Conservation (phyloP, 148 eudicot genomes). For the Silene uniflora region DNA sequence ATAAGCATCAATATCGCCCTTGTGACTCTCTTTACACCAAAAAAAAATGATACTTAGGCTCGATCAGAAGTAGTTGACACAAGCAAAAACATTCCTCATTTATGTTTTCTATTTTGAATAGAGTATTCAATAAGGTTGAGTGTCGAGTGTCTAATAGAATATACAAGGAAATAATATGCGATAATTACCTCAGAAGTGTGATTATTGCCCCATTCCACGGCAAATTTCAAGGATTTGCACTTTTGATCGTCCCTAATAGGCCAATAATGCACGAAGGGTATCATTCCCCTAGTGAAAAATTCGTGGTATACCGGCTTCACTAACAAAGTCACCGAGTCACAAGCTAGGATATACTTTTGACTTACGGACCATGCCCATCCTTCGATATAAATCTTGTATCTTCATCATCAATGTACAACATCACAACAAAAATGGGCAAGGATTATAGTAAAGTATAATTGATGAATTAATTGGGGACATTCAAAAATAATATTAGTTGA, state of each 20-base stretch:
- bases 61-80: no score
- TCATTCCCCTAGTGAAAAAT: slow-evolving; percentile 43
- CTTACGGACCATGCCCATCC: slow-evolving; percentile 80
- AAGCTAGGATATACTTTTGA: slow-evolving; percentile 55
- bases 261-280: slow-evolving; percentile 54
- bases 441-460: not conserved
- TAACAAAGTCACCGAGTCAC: slow-evolving; percentile 51
- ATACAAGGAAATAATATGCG: no score
- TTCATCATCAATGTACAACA: slow-evolving; percentile 3
- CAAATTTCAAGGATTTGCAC: slow-evolving; percentile 57
- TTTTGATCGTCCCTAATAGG: slow-evolving; percentile 40
- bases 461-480: not conserved
- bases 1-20: no score
- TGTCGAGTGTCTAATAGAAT: no score
- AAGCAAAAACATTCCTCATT: no score
- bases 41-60: no score
- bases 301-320: slow-evolving; percentile 42
- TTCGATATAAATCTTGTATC: slow-evolving; percentile 61
- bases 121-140: no score
- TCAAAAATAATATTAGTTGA: no score
- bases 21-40: no score
- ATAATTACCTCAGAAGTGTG: slow-evolving; percentile 42
- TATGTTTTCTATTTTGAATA: no score
- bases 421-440: not conserved
- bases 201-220: slow-evolving; percentile 63